These are phyloP conservation scores for Warburgia ugandensis DNA, from an alignment of 164 flowering plant genomes.

Conservation along the genomic window DNA sequence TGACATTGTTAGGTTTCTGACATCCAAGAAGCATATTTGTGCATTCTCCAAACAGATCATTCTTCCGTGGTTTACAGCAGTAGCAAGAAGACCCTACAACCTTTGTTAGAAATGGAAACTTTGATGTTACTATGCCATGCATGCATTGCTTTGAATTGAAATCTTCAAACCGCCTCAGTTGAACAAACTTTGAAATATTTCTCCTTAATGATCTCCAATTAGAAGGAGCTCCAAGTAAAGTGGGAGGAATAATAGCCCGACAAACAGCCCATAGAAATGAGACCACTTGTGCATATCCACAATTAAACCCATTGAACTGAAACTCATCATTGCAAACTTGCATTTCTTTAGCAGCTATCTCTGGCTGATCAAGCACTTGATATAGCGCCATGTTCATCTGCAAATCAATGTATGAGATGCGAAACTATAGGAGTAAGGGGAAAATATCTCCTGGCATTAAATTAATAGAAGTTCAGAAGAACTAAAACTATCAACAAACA, in stretches of 20 bases:
- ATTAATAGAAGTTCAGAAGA: no score
- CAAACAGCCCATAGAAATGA: constrained; percentile 91
- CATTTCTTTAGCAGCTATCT: neutral
- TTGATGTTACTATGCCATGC: constrained; percentile 47
- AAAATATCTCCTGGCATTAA: no score
- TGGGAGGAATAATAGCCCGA: constrained; percentile 64
- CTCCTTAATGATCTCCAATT: constrained; percentile 62
- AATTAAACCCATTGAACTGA: constrained; percentile 26
- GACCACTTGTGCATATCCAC: constrained; percentile 57
- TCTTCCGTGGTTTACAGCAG: constrained; percentile 4
- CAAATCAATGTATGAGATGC: no score
- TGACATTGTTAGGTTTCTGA: constrained; percentile 8
- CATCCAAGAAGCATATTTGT: constrained; percentile 3
- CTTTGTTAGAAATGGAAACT: constrained; percentile 36
- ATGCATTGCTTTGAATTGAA: constrained; percentile 61
- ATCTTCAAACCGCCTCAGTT: constrained; percentile 66
- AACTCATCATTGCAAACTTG: constrained; percentile 6
- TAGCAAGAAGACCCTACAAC: constrained; percentile 16
- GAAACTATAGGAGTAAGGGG: no score
- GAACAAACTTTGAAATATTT: constrained; percentile 64
- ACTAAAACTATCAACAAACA: no score
- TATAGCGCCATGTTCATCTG: no score
- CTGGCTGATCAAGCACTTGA: no score
- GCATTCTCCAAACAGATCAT: constrained; percentile 2
- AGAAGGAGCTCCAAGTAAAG: constrained; percentile 54